phyloP scores from a whole-genome alignment of 78 protist genomes.

The Dictyostelium firmibasis region DNA sequence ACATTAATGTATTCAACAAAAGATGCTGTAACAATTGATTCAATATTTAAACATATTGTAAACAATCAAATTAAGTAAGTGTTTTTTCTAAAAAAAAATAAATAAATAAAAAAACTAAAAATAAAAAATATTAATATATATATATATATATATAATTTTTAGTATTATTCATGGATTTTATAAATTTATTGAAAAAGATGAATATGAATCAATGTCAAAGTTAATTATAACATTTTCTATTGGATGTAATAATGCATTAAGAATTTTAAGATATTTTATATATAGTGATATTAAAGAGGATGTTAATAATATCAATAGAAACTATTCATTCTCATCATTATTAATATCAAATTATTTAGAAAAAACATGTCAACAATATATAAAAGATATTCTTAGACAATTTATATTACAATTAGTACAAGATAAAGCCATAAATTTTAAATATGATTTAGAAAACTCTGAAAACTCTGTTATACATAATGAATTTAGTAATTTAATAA shows the following conservation, averaged over 20 bases:
- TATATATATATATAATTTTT: no score
- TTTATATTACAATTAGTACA: slow-evolving; percentile 32
- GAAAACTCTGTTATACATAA: neutral
- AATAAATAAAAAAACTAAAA: no score
- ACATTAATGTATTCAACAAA: slow-evolving; percentile 48
- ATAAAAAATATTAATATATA: no score
- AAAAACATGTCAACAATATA: slow-evolving; percentile 51
- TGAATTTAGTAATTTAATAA: neutral
- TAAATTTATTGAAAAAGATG: slow-evolving; percentile 26
- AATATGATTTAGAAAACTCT: neutral
- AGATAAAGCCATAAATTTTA: slow-evolving; percentile 42
- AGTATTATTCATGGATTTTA: slow-evolving; percentile 26
- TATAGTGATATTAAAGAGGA: slow-evolving; percentile 17
- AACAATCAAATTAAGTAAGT: slow-evolving; percentile 55
- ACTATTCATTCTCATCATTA: slow-evolving; percentile 17
- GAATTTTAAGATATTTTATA: slow-evolving; percentile 50
- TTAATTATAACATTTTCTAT: slow-evolving; percentile 41
- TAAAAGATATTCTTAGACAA: slow-evolving; percentile 39
- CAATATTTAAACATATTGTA: slow-evolving; percentile 37
- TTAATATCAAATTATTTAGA: slow-evolving; percentile 33
- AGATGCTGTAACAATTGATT: slow-evolving; percentile 28
- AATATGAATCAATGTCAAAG: slow-evolving; percentile 23
- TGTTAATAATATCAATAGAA: slow-evolving; percentile 11
- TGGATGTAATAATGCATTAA: slow-evolving; percentile 60
- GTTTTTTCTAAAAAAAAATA: neutral